Conservation (phyloP, 768 basidiomycete species). For the Inosperma sp. region DNA sequence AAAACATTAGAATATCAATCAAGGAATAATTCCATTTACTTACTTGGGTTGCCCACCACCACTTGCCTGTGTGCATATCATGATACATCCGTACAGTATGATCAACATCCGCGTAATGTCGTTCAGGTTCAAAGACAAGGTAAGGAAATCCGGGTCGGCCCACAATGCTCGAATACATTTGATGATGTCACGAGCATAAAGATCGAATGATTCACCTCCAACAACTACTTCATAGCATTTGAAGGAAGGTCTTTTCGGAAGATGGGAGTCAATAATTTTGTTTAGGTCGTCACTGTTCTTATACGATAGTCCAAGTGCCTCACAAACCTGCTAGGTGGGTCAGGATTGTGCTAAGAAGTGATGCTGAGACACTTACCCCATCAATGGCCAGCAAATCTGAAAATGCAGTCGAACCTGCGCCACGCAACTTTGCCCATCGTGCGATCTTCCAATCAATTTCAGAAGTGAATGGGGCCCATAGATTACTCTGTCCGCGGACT, state of each 20-base stretch:
- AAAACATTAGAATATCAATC: neutral
- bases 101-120: conserved; percentile 31
- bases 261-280: conserved; percentile 23
- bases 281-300: conserved; percentile 25
- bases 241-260: conserved; percentile 27
- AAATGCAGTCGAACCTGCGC: conserved; percentile 34
- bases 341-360: neutral
- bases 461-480: conserved; percentile 30
- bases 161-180: conserved; percentile 34
- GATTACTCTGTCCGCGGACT: conserved; percentile 6
- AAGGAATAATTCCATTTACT: conserved; percentile 8
- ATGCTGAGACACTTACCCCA: conserved; percentile 27
- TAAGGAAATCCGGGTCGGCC: conserved; percentile 30
- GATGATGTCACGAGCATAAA: conserved; percentile 33
- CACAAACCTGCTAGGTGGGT: conserved; percentile 18
- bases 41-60: conserved; percentile 52
- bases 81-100: conserved; percentile 27
- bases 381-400: conserved; percentile 36
- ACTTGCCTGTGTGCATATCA: conserved; percentile 45
- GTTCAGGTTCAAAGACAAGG: conserved; percentile 33
- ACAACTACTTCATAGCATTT: conserved; percentile 23
- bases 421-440: conserved; percentile 36
- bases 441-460: conserved; percentile 38
- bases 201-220: conserved; percentile 26
- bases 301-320: conserved; percentile 26